Conservation (phyloP, 805 yeast species). For the Naumovozyma baii region DNA sequence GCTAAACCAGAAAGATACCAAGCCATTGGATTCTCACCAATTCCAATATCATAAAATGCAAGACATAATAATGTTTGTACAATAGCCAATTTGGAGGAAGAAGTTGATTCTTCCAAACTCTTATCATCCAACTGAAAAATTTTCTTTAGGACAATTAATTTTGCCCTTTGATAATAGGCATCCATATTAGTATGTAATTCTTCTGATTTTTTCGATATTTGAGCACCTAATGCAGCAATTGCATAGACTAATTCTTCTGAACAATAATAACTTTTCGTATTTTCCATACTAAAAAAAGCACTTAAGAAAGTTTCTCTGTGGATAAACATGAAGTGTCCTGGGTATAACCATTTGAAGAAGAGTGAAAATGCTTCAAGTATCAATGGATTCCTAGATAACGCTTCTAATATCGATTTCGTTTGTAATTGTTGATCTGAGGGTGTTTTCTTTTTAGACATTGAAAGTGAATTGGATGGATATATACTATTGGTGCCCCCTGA, state of each 20-base stretch:
- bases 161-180: constrained; percentile 40
- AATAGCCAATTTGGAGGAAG: constrained; percentile 40
- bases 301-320: constrained; percentile 49
- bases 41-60: constrained; percentile 49
- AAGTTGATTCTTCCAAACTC: constrained; percentile 18
- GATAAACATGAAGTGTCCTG: constrained; percentile 49
- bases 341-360: constrained; percentile 51
- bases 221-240: constrained; percentile 46
- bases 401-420: constrained; percentile 11
- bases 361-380: constrained; percentile 19
- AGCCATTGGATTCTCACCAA: constrained; percentile 46
- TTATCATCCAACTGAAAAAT: constrained; percentile 27
- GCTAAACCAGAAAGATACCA: constrained; percentile 55
- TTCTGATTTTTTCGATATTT: constrained; percentile 28
- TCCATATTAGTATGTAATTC: constrained; percentile 32
- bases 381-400: constrained; percentile 18
- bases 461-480: constrained; percentile 22
- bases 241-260: constrained; percentile 42
- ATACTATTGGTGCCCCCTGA: constrained; percentile 16
- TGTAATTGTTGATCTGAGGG: constrained; percentile 4
- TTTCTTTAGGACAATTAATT: constrained; percentile 32
- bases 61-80: constrained; percentile 44
- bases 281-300: constrained; percentile 40
- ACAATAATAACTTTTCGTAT: constrained; percentile 36
- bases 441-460: constrained; percentile 12